Evolutionary conservation across 2,329 filamentous ascomycete genomes (phyloP).

Genomic region (Verticillium isaacii): DNA sequence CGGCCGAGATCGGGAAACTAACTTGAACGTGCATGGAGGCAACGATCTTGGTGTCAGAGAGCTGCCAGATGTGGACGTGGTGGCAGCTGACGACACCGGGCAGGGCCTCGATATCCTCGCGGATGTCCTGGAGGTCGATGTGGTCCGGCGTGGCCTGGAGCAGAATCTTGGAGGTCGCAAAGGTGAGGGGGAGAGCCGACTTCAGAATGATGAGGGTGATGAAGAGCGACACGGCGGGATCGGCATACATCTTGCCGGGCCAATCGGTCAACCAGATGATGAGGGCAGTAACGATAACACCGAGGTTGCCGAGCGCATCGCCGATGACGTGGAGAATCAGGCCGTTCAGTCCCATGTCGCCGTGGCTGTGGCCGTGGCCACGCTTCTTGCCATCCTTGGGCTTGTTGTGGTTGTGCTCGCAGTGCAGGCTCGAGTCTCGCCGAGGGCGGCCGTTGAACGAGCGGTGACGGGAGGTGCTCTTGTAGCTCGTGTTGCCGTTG

Average conservation of each 20-base stretch:
- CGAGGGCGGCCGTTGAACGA: constrained; percentile 23
- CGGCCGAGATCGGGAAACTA: constrained; percentile 79
- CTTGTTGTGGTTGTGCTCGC: constrained; percentile 71
- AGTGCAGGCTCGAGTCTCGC: constrained; percentile 49
- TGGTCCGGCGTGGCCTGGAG: constrained; percentile 91
- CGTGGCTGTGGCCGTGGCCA: constrained; percentile 71
- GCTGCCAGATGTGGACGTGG: constrained; percentile 96
- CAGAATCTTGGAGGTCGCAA: constrained; percentile 79
- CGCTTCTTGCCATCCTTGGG: constrained; percentile 58
- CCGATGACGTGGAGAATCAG: constrained; percentile 74
- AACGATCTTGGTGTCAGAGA: constrained; percentile 90
- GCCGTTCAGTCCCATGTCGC: constrained; percentile 92
- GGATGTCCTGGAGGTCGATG: constrained; percentile 83
- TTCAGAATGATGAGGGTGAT: constrained; percentile 78
- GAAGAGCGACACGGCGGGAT: constrained; percentile 86
- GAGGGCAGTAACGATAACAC: constrained; percentile 76
- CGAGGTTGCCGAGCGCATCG: constrained; percentile 81
- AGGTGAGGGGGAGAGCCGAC: constrained; percentile 73
- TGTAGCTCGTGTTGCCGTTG: not conserved
- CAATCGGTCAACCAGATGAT: constrained; percentile 89
- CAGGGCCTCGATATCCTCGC: constrained; percentile 81
- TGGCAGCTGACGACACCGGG: constrained; percentile 87
- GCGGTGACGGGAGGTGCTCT: not conserved
- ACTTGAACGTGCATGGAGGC: constrained; percentile 93
- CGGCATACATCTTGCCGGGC: constrained; percentile 79